phyloP scores from a whole-genome alignment of 768 basidiomycete species.

The Leccinum fibrillosum region DNA sequence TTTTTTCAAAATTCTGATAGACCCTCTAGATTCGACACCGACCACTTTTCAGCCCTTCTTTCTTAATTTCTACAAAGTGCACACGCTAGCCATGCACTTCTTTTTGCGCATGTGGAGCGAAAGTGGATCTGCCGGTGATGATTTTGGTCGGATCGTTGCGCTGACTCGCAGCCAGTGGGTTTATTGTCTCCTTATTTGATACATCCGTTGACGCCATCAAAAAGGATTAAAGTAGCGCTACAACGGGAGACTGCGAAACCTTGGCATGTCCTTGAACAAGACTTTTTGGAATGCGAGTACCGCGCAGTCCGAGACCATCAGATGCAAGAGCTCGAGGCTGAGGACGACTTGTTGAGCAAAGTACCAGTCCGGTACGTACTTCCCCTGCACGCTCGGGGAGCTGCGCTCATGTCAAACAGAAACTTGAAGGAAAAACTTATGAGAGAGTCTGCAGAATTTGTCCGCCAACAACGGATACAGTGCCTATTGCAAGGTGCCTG shows the following conservation, averaged over 20 bases:
- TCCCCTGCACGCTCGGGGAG: neutral
- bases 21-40: slow-evolving; percentile 59
- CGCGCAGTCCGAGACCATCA: slow-evolving; percentile 83
- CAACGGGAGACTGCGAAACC: slow-evolving; percentile 67
- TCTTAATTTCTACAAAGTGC: slow-evolving; percentile 78
- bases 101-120: slow-evolving; percentile 94
- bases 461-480: slow-evolving; percentile 83
- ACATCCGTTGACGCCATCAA: slow-evolving; percentile 1
- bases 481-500: slow-evolving; percentile 88
- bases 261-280: slow-evolving; percentile 83
- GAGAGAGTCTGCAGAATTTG: slow-evolving; percentile 88
- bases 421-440: slow-evolving; percentile 82
- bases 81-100: slow-evolving; percentile 77
- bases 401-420: slow-evolving; percentile 37
- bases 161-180: slow-evolving; percentile 84
- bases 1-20: slow-evolving; percentile 1
- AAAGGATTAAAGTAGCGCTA: slow-evolving; percentile 74
- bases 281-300: slow-evolving; percentile 80
- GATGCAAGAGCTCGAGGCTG: slow-evolving; percentile 85
- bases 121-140: slow-evolving; percentile 69
- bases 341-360: slow-evolving; percentile 85
- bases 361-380: slow-evolving; percentile 72
- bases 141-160: slow-evolving; percentile 76
- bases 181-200: neutral
- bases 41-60: slow-evolving; percentile 86